Percentiles rank a stretch among this genome's conserved stretches.
phyloP scores from a whole-genome alignment of 129 eudicot genomes.

The Flaveria bidentis region DNA sequence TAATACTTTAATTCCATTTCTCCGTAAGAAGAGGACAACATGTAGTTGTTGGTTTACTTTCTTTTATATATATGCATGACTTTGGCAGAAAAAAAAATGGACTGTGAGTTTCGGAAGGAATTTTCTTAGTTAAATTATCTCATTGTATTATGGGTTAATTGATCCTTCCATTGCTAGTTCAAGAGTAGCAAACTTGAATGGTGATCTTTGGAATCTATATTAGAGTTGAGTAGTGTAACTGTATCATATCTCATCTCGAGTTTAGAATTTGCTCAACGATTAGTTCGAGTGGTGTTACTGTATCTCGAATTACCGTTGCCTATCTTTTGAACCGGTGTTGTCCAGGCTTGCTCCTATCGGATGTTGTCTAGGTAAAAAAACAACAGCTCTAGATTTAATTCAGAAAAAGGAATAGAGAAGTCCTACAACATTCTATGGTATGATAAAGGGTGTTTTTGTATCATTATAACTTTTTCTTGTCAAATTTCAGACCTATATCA shows the following conservation, averaged over 20 bases:
- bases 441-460: constrained; percentile 6
- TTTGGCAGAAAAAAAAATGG: too few relatives aligned
- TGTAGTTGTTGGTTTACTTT: too few relatives aligned
- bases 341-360: too few relatives aligned
- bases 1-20: too few relatives aligned
- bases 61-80: too few relatives aligned
- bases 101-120: too few relatives aligned
- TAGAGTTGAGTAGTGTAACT: neutral
- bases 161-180: neutral
- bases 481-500: neutral
- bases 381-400: constrained; percentile 20
- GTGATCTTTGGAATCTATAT: neutral
- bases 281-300: too few relatives aligned
- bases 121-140: neutral
- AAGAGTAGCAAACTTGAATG: neutral
- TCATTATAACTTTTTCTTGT: neutral
- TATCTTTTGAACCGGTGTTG: too few relatives aligned
- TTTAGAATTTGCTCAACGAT: too few relatives aligned
- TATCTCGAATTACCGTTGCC: too few relatives aligned
- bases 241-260: neutral
- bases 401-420: constrained; percentile 31
- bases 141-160: neutral
- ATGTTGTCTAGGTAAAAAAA: constrained; percentile 35
- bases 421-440: constrained; percentile 38
- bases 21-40: too few relatives aligned